Evolutionary conservation across 345 rosid genomes (phyloP), one percentile per base, ranked within the genome.

Genomic region (Bretschneidera sinensis): DNA sequence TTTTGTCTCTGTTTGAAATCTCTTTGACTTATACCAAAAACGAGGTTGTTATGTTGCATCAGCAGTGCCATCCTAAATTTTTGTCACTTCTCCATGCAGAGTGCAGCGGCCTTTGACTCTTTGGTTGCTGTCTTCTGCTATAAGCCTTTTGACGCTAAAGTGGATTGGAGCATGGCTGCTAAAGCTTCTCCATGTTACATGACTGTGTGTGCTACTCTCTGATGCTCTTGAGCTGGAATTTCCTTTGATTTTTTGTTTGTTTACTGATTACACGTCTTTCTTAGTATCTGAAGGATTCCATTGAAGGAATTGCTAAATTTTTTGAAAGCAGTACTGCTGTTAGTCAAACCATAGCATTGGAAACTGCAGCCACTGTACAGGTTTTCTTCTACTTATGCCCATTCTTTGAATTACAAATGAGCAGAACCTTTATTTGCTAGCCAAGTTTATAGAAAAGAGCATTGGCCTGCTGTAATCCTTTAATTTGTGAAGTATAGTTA

Each of bases 331-430:
- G 80, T 65, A 74, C 83, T 51, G 92, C 80, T 49, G 87, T 86
- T 63, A 90, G 97, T 79, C 96, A 83, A 73, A 82, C 88, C 55
- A 71, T 94, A 74, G 99, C 99, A 56, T 73, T 88, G 78, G 99
- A 94, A 79, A 86, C 99, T 77, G 99, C 95, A 54, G 87, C 97
- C 54, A 96, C 96, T 61, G 87, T 94, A 62, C 97, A 94, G 99
- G 99, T 94, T 71, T 76, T 69, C 63, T 13, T 39, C 45, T 39
- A 2, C 45, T 14, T 39, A 39, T 39, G 8, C 8, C 33, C 33
- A 8, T 28, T 3, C 3, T 8, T 28, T 2, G 33, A 28, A 28
- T 28, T 28, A 28, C 8, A 8, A 28, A 28, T 28, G 8, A 28
- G 8, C 33, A 2, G 33, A 3, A 28, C 25, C 33, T 53, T n/a